phyloP scores from a whole-genome alignment of 2,329 filamentous ascomycete genomes.

The Cytospora piceicola region DNA sequence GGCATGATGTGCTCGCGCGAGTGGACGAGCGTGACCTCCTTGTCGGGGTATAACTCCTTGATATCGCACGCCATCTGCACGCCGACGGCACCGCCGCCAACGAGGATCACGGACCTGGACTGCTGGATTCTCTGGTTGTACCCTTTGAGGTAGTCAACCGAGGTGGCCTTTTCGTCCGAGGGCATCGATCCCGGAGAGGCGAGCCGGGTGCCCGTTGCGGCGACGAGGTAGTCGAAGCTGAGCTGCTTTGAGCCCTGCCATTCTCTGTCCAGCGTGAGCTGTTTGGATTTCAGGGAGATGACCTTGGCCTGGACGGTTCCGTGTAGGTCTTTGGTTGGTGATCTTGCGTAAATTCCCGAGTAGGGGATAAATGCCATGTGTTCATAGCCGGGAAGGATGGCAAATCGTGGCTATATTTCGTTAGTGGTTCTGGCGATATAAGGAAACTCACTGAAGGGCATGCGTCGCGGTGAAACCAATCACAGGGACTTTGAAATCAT shows the following conservation, averaged over 20 bases:
- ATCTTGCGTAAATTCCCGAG: conserved; percentile 38
- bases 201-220: conserved; percentile 49
- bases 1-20: conserved; percentile 50
- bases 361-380: conserved; percentile 55
- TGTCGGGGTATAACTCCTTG: conserved; percentile 50
- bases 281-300: conserved; percentile 38
- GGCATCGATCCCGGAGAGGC: conserved; percentile 43
- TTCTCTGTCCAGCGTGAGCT: conserved; percentile 43
- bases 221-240: conserved; percentile 48
- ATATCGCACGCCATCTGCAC: conserved; percentile 55
- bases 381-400: conserved; percentile 48
- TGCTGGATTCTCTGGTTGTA: conserved; percentile 41
- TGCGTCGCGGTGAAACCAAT: too few species aligned
- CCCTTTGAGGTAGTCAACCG: conserved; percentile 39
- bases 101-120: conserved; percentile 39
- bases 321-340: conserved; percentile 39
- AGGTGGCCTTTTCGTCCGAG: conserved; percentile 40
- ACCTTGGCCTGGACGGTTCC: conserved; percentile 42
- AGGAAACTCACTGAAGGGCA: neutral
- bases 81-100: conserved; percentile 55
- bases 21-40: conserved; percentile 52
- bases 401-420: conserved; percentile 45
- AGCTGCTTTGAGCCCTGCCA: conserved; percentile 40
- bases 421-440: neutral
- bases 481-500: too few species aligned